These are phyloP conservation scores for Monoraphidium neglectum DNA, from an alignment of 139 green algal genomes.

Conservation along the genomic window DNA sequence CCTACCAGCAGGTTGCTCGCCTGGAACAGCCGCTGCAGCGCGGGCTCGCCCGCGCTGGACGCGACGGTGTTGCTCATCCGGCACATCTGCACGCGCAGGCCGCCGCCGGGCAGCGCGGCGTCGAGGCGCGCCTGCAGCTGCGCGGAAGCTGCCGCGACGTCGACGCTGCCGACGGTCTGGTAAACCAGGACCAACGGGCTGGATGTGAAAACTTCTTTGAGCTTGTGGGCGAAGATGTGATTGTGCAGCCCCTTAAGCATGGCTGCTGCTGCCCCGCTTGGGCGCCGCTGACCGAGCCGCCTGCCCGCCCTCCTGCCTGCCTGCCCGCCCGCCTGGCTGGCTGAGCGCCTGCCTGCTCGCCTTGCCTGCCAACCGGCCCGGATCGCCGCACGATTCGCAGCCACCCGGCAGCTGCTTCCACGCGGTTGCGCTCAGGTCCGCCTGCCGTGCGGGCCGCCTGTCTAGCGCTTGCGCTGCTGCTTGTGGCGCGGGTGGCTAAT, in stretches of 20 bases:
- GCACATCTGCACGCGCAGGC: conserved; percentile 11
- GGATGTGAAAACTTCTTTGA: conserved; percentile 29
- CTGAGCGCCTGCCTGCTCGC: background rate
- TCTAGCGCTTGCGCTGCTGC: background rate
- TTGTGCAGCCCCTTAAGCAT: conserved; percentile 36
- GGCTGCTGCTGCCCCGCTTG: background rate
- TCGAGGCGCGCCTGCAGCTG: conserved; percentile 8
- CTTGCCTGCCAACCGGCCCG: background rate
- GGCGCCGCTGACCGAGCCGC: background rate
- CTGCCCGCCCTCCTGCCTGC: background rate
- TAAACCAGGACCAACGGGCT: conserved; percentile 47
- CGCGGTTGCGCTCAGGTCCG: background rate
- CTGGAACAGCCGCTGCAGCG: conserved; percentile 32
- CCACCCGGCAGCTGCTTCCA: background rate
- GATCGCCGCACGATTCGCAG: background rate
- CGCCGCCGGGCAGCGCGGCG: conserved; percentile 12
- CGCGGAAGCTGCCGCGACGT: background rate
- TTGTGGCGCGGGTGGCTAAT: too few species aligned
- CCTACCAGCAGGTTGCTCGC: conserved; percentile 50
- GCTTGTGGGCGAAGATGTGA: conserved; percentile 38
- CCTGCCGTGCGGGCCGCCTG: background rate
- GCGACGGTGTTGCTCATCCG: conserved; percentile 47
- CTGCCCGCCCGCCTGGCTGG: background rate
- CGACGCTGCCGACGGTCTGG: conserved; percentile 42
- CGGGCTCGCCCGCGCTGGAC: background rate